Evolutionary conservation across 2,329 filamentous ascomycete species (phyloP).

Genomic region (Curvularia hawaiiensis): DNA sequence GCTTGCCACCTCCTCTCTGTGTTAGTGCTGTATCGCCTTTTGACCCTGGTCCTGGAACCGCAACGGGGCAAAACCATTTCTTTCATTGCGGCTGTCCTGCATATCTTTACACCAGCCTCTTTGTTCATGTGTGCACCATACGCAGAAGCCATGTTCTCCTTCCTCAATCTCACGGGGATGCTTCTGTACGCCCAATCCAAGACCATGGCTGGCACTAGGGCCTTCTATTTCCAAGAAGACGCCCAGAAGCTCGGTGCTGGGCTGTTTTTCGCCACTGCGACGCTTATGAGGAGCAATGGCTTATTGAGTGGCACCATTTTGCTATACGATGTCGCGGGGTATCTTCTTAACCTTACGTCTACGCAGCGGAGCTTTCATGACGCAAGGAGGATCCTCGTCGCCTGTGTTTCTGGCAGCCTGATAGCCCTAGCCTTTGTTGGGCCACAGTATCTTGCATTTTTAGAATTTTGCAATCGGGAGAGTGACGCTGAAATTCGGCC

Average conservation of each 20-base stretch:
- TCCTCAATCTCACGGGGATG: slow-evolving; percentile 76
- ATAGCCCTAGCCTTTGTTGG: slow-evolving; percentile 70
- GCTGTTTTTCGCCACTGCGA: slow-evolving; percentile 71
- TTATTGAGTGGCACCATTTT: slow-evolving; percentile 81
- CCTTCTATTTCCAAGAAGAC: slow-evolving; percentile 38
- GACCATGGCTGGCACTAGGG: slow-evolving; percentile 24
- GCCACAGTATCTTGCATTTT: slow-evolving; percentile 79
- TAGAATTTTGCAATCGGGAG: slow-evolving; percentile 58
- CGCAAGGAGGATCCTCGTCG: slow-evolving; percentile 60
- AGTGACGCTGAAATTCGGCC: slow-evolving; percentile 50
- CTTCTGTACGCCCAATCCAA: slow-evolving; percentile 65
- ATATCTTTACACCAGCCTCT: slow-evolving; percentile 85
- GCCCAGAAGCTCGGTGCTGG: slow-evolving; percentile 66
- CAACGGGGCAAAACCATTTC: slow-evolving; percentile 55
- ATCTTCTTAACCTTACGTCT: slow-evolving; percentile 49
- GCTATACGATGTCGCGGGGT: slow-evolving; percentile 52
- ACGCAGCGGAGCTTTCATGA: slow-evolving; percentile 44
- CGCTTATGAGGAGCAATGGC: slow-evolving; percentile 82
- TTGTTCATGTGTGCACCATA: slow-evolving; percentile 89
- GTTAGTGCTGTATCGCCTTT: slow-evolving; percentile 71
- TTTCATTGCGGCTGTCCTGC: slow-evolving; percentile 72
- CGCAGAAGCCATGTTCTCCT: slow-evolving; percentile 77
- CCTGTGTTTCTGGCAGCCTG: slow-evolving; percentile 69
- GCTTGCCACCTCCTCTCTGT: slow-evolving; percentile 77
- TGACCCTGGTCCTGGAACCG: slow-evolving; percentile 55